Evolutionary conservation across 1,139 yeast species (phyloP), one percentile per base, ranked within the genome.

Genomic region (Yamadazyma songkhlaensis): DNA sequence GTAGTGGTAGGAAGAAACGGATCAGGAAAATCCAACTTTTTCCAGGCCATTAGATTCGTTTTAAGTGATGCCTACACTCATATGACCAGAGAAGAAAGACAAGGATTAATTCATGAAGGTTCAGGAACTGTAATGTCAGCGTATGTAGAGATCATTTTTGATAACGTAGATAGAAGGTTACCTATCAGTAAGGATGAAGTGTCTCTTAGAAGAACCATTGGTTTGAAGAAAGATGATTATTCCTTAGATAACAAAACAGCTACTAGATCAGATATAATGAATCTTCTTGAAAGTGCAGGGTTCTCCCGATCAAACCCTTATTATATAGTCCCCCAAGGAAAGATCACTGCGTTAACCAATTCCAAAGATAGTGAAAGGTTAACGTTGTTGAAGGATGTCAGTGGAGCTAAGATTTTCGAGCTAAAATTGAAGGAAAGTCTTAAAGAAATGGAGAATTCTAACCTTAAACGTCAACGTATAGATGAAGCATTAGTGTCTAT

Each of bases 291-390:
- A 57, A 82, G 88, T 52, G 96, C 96, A 0, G 98, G 98, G 0
- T 89, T 92, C 54, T 85, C 96, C 1, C 74, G 87, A 42, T 81
- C 90, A 3, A 90, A 89, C 47, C 97, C 97, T 0, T 92, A 90
- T 60, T 92, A 92, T 59, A 90, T 92, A 50, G 98, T 92, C 3
- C 98, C 98, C 0, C 99, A 92, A 59, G 99, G 99, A 11, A 74
- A 87, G 50, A 87, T 89, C 50, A 81, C 90, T 0, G 74, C 84
- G 1, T 69, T 92, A 43, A 92, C 98, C 0, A 89, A 89, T 55
- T 92, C 97, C 1, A 84, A 85, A 49, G 96, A 89, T 56, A 57
- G 76, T 3, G 97, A 90, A 54, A 73, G 97, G 43, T 67, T 92
- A 41, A 73, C 79, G 24, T 65, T 90, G 30, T 67, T 92, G 46